Evolutionary conservation across 352 stramenopile genomes (phyloP).

Genomic region (Peronospora belbahrii): DNA sequence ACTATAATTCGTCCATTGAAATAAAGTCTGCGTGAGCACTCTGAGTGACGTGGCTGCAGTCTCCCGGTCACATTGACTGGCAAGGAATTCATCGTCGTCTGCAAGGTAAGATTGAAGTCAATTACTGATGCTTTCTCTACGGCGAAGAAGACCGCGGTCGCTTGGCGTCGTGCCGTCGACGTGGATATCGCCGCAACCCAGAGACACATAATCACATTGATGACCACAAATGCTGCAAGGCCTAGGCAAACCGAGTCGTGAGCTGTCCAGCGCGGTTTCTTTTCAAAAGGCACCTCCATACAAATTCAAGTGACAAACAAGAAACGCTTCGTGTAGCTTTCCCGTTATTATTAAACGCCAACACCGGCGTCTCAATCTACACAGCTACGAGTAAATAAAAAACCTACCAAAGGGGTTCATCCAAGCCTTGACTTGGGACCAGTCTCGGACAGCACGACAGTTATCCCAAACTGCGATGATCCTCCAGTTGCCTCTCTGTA

Average conservation of each 20-base stretch:
- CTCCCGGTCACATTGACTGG: constrained; percentile 19
- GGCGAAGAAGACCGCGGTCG: constrained; percentile 14
- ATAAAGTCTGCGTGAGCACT: constrained; percentile 32
- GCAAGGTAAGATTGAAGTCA: constrained; percentile 28
- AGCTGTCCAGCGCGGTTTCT: constrained; percentile 15
- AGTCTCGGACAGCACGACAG: not conserved
- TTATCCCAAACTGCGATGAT: constrained; percentile 7
- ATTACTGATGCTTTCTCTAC: constrained; percentile 23
- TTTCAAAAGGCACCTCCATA: constrained; percentile 11
- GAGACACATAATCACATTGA: constrained; percentile 30
- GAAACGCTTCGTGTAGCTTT: no score
- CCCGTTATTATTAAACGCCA: no score
- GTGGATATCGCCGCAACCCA: constrained; percentile 17
- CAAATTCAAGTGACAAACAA: not conserved
- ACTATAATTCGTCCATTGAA: constrained; percentile 34
- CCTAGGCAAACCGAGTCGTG: constrained; percentile 23
- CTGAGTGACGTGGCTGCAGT: constrained; percentile 23
- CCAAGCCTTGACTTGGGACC: constrained; percentile 5
- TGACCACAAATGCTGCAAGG: constrained; percentile 17
- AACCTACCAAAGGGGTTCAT: no score
- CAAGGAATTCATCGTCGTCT: constrained; percentile 3
- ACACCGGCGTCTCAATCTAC: no score
- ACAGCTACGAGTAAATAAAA: constrained; percentile 25
- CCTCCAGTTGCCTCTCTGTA: not conserved
- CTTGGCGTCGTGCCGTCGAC: constrained; percentile 16